phyloP scores from a whole-genome alignment of 1,284 basidiomycete genomes.

The Tylopilus sp. region DNA sequence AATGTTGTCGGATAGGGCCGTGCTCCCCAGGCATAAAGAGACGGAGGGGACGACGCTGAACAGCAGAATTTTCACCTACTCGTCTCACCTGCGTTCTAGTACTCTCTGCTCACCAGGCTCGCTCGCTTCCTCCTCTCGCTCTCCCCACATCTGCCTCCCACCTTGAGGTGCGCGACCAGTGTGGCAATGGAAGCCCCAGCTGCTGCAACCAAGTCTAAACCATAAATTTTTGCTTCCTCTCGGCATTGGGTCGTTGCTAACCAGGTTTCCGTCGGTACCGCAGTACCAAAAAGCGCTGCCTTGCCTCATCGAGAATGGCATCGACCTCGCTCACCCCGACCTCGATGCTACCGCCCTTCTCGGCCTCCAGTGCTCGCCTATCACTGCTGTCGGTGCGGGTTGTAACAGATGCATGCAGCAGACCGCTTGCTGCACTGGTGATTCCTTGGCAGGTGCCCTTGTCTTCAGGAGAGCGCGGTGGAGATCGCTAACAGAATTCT shows the following conservation, averaged over 20 bases:
- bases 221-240: not conserved
- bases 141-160: constrained; percentile 9
- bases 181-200: not conserved
- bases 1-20: not conserved
- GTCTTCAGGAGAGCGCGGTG: not conserved
- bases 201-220: constrained; percentile 11
- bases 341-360: no score
- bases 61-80: not conserved
- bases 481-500: not conserved
- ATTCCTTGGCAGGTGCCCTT: constrained; percentile 2
- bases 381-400: not conserved
- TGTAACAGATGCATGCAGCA: constrained; percentile 4
- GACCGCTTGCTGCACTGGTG: constrained; percentile 14
- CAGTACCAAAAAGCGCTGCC: not conserved
- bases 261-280: not conserved
- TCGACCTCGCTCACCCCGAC: not conserved
- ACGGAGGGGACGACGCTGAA: not conserved
- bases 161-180: constrained; percentile 7
- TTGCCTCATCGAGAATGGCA: not conserved
- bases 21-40: constrained; percentile 18
- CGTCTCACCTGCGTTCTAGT: not conserved
- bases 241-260: not conserved
- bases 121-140: constrained; percentile 19
- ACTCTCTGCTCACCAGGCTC: constrained; percentile 12
- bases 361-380: not conserved